phyloP scores from a whole-genome alignment of 148 eudicot species.

The Vaccinium corymbosum region DNA sequence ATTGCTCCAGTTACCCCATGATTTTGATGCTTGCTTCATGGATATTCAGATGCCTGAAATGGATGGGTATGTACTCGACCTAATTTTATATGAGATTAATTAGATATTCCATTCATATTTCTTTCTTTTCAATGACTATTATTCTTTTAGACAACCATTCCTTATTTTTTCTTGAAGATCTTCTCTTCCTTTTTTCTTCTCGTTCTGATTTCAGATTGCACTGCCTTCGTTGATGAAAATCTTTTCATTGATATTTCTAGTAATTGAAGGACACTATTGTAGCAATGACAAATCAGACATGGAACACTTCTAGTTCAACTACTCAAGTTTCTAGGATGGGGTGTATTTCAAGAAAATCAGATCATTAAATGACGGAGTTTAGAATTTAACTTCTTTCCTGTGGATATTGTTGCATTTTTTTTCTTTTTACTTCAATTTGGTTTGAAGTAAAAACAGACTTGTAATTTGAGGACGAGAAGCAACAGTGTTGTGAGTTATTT shows the following conservation, averaged over 20 bases:
- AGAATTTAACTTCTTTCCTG: background rate
- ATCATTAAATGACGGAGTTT: background rate
- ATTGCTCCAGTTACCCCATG: constrained; percentile 50
- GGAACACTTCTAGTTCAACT: background rate
- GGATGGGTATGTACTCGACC: constrained; percentile 52
- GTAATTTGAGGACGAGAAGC: background rate
- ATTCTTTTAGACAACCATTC: background rate
- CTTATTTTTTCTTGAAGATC: background rate
- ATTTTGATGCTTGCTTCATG: constrained; percentile 71
- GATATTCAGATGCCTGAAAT: constrained; percentile 86
- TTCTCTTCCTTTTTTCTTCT: background rate
- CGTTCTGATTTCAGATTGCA: background rate
- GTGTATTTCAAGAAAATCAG: background rate
- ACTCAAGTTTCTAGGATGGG: background rate
- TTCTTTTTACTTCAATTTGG: background rate
- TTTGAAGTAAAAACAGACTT: background rate
- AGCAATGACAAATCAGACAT: background rate
- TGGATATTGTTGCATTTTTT: background rate
- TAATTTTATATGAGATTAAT: background rate
- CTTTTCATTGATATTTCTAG: background rate
- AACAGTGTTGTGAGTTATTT: background rate
- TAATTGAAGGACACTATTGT: background rate
- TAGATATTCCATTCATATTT: background rate
- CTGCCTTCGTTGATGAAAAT: background rate
- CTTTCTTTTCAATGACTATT: background rate